Evolutionary conservation across 768 basidiomycete genomes (phyloP).

Genomic region (Tylopilus rubrobrunneus): DNA sequence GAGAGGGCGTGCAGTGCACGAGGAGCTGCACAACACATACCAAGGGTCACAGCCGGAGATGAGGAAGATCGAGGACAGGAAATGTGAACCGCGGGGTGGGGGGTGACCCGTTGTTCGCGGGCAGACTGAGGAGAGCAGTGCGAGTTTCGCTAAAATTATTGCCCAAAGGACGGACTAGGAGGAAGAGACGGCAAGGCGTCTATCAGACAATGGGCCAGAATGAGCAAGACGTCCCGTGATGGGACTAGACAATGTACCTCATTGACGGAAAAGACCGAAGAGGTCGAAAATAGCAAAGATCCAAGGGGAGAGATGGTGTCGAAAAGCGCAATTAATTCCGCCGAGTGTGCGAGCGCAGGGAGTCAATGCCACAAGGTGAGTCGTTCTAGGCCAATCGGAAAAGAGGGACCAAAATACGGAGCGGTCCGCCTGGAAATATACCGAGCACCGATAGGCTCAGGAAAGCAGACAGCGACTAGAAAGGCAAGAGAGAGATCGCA

Average conservation of each 20-base stretch:
- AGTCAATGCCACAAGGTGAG: slow-evolving; percentile 38
- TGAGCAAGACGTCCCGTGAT: slow-evolving; percentile 14
- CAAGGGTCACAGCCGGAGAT: slow-evolving; percentile 22
- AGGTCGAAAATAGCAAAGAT: slow-evolving; percentile 35
- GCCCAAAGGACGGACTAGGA: slow-evolving; percentile 7
- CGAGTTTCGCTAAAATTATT: slow-evolving; percentile 5
- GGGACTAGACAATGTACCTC: slow-evolving; percentile 32
- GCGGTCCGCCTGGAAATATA: slow-evolving; percentile 41
- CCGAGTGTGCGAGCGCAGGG: slow-evolving; percentile 28
- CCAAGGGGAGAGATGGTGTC: slow-evolving; percentile 45
- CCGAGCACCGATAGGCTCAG: slow-evolving; percentile 39
- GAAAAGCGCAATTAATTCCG: slow-evolving; percentile 29
- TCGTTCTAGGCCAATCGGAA: slow-evolving; percentile 46
- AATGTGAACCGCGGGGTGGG: slow-evolving; percentile 10
- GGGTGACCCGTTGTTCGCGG: neutral
- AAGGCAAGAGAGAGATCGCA: slow-evolving; percentile 27
- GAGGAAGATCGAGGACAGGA: slow-evolving; percentile 3
- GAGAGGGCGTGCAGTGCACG: slow-evolving; percentile 14
- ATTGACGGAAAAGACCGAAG: slow-evolving; percentile 28
- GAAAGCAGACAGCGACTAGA: slow-evolving; percentile 30
- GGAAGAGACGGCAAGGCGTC: slow-evolving; percentile 4
- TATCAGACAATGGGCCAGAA: slow-evolving; percentile 19
- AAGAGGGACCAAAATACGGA: slow-evolving; percentile 38
- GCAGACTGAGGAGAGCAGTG: neutral
- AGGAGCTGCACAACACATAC: slow-evolving; percentile 14